Evolutionary conservation across 2,329 filamentous ascomycete species (phyloP).

Genomic region (Westerdykella aurantiaca): DNA sequence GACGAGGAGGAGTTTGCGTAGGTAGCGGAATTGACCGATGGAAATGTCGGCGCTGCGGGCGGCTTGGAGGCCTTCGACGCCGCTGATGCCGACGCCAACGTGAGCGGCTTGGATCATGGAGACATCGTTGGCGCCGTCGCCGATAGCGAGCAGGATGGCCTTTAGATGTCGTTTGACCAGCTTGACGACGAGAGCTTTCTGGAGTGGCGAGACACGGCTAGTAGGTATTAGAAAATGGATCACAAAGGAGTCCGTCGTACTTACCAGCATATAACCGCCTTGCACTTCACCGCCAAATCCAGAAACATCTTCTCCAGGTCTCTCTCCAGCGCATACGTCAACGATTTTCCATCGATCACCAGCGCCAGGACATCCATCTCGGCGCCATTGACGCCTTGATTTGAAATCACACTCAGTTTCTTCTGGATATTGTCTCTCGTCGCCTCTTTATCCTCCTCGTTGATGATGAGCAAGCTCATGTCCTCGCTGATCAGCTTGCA

Average conservation of each 20-base stretch:
- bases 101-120: conserved; percentile 99
- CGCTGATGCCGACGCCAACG: conserved; percentile 95
- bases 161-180: conserved; percentile 93
- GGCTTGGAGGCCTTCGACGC: conserved; percentile 92
- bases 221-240: conserved; percentile 3
- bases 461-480: conserved; percentile 95
- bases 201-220: conserved; percentile 89
- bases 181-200: conserved; percentile 97
- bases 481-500: conserved; percentile 98
- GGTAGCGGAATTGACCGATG: conserved; percentile 91
- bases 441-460: conserved; percentile 73
- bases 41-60: conserved; percentile 92
- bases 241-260: conserved; percentile 14
- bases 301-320: conserved; percentile 91
- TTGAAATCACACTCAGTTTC: conserved; percentile 85
- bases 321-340: conserved; percentile 88
- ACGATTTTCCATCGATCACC: conserved; percentile 91
- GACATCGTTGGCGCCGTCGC: conserved; percentile 97
- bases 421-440: conserved; percentile 88
- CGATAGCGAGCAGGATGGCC: conserved; percentile 87
- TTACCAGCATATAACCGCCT: conserved; percentile 89
- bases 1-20: conserved; percentile 88
- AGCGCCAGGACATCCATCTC: conserved; percentile 84
- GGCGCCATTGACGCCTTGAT: conserved; percentile 68
- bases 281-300: conserved; percentile 90